Base-by-base conservation (phyloP, 371 early-diverging fungal species). In the Dinochytrium kinnereticum region DNA sequence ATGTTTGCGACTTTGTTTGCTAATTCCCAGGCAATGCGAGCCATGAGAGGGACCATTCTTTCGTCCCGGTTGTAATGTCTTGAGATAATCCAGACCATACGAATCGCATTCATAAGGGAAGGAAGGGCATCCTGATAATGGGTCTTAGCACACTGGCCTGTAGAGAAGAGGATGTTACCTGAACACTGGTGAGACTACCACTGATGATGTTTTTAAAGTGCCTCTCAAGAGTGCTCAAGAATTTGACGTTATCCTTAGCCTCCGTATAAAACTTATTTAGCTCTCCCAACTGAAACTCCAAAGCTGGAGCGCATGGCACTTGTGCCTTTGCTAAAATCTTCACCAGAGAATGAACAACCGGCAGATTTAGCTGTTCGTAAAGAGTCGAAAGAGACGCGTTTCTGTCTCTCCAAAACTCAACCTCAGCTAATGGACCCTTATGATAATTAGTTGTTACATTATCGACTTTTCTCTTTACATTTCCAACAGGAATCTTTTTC, bases 41-140 rank as follows among this genome's bases (percentile, higher is more conserved):
- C 69, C 89, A 88, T 88, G 5, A 88, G 73, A 2, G 89, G 89
- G 13, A 88, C 89, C 89, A 88, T 88, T 39, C 89, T 69, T 73
- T 88, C 89, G 64, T 88, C 89, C 13, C 87, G 78, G 66, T 88
- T 88, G 72, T 88, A 88, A 73, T 88, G 89, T 13, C 89, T 73
- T 3, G 89, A 88, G 37, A 88, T 87, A 59, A 87, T 88, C 89
- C 89, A 88, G 15, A 88, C 89, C 89, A 88, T 88, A 5, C 87
- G 80, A 28, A 88, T 86, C 0, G 87, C 85, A 65, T 88, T 87
- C 78, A 88, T 77, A 24, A 88, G 78, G 17, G 80, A 78, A 26
- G 84, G 84, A 7, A 88, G 78, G 0, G 87, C 87, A 68, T 87
- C 89, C 78, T 85, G 36, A 24, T 19, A 37, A 57, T 17, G 2